A percentile compares a stretch with the other conserved stretches of the same genome.
Evolutionary conservation across 2,329 filamentous ascomycete species (phyloP).

Genomic region (Penicillium sp.): DNA sequence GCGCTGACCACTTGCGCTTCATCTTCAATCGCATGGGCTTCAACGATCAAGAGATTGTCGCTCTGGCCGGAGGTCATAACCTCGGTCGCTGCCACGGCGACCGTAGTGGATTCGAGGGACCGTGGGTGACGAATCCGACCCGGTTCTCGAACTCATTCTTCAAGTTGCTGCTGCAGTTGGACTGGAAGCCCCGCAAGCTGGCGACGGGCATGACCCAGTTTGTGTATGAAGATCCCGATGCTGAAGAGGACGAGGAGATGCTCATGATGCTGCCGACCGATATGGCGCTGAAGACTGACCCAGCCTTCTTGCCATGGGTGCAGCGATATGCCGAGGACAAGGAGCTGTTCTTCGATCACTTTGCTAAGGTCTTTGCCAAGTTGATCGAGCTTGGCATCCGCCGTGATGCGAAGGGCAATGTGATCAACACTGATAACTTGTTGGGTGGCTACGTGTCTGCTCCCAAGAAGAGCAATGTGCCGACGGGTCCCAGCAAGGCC

Average conservation of each 20-base stretch:
- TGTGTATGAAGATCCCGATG: slow-evolving; percentile 62
- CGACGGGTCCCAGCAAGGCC: slow-evolving; percentile 32
- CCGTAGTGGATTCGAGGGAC: slow-evolving; percentile 60
- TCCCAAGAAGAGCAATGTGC: slow-evolving; percentile 57
- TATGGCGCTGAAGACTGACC: slow-evolving; percentile 60
- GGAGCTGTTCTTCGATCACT: slow-evolving; percentile 65
- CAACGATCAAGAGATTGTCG: slow-evolving; percentile 63
- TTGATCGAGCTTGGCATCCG: slow-evolving; percentile 64
- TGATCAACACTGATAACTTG: slow-evolving; percentile 61
- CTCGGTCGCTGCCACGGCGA: slow-evolving; percentile 60
- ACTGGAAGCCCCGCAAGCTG: slow-evolving; percentile 60
- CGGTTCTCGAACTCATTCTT: slow-evolving; percentile 63
- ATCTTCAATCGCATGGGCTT: slow-evolving; percentile 66
- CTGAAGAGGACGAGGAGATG: slow-evolving; percentile 53
- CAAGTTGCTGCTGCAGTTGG: slow-evolving; percentile 54
- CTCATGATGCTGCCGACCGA: slow-evolving; percentile 71
- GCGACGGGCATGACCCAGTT: slow-evolving; percentile 61
- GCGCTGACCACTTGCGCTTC: slow-evolving; percentile 58
- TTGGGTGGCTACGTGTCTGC: slow-evolving; percentile 61
- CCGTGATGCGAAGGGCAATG: slow-evolving; percentile 56
- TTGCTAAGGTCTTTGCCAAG: slow-evolving; percentile 62
- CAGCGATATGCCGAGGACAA: slow-evolving; percentile 64
- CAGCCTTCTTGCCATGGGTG: slow-evolving; percentile 59
- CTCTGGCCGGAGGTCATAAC: slow-evolving; percentile 60
- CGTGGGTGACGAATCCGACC: slow-evolving; percentile 64